Evolutionary conservation across 805 yeast species (phyloP), one percentile per base, ranked within the genome.

Genomic region (Wickerhamiella azyma): DNA sequence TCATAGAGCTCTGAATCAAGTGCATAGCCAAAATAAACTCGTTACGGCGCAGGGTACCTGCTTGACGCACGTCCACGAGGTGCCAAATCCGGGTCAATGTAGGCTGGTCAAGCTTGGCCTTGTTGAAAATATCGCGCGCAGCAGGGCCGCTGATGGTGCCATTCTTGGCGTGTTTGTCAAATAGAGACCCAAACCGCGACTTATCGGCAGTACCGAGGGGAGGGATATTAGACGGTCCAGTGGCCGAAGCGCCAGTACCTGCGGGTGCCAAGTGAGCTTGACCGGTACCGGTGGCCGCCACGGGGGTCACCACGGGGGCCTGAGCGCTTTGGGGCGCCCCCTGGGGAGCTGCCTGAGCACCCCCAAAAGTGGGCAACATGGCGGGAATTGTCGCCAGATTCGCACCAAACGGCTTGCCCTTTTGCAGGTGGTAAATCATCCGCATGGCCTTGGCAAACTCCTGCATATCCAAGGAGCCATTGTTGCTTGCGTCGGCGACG

Each of bases 21-120:
- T 84, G 94, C 98, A 92, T 89, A 7, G 97, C 96, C 56, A 89
- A 75, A 39, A 85, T 75, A 56, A 92, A 92, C 59, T 85, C 88
- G 13, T 78, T 71, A 58, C 78, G 74, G 47, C 74, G 70, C 55
- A 92, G 74, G 47, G 74, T 69, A 5, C 98, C 98, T 1, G 74
- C 64, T 54, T 78, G 78, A 45, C 74, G 72, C 50, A 77, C 76
- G 60, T 92, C 98, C 38, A 83, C 92, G 48, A 89, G 68, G 45
- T 74, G 74, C 98, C 98, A 92, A 49, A 92, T 79, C 59, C 79
- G 81, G 48, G 94, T 94, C 50, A 92, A 68, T 1, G 77, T 72
- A 21, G 74, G 74, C 30, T 79, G 81, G 24, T 94, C 85, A 47
- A 92, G 67, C 53, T 81, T 79, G 1, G 98, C 95, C 67, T 89